Base-by-base conservation (phyloP, 73 alveolate genomes). In the Paramecium caudatum region DNA sequence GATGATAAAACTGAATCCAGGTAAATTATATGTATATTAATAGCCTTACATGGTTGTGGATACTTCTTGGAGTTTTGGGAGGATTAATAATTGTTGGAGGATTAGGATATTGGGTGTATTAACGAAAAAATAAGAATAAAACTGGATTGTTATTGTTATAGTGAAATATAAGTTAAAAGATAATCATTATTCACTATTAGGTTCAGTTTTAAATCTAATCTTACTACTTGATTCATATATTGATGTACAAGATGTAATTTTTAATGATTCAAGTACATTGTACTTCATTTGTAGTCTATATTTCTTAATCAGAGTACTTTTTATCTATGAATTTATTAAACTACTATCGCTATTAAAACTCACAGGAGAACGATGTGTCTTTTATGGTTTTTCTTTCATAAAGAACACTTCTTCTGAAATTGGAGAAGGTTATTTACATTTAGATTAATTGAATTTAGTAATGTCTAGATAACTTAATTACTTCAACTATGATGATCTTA, bases 401-500 rank as follows among this genome's bases (percentile, higher is more conserved):
- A 55, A 55, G 32, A 55, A 55, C 16, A 55, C 23, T 27, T 55
- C 80, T 25, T 55, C 80, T 9, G 80, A 55, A 55, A 55, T 55
- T 4, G 7, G 8, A 55, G 0, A 8, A 55, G 23, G 23, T 19
- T 37, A 43, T 10, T 55, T 55, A 0, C 46, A 37, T 55, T 55
- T 55, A 2, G 12, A 55, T 55, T 55, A 27, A 55, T 55, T 55
- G 12, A 55, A 55, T 10, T 74, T 74, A 10, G 88, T 74, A n/a
- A 74, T 74, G 10, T 74, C 88, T 16, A 37, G 16, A 27, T 74
- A 74, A 37, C 69, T 39, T 74, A 74, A 74, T 9, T 27, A 19
- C 43, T 74, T 74, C 0, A 68, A 68, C 32, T 74, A n/a, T 41
- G 36, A 36, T 5, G 88, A 74, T 45, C 88, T 74, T 1, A 74